Evolutionary conservation across 2,329 filamentous ascomycete genomes (phyloP).

Genomic region (Penicillium sp.): DNA sequence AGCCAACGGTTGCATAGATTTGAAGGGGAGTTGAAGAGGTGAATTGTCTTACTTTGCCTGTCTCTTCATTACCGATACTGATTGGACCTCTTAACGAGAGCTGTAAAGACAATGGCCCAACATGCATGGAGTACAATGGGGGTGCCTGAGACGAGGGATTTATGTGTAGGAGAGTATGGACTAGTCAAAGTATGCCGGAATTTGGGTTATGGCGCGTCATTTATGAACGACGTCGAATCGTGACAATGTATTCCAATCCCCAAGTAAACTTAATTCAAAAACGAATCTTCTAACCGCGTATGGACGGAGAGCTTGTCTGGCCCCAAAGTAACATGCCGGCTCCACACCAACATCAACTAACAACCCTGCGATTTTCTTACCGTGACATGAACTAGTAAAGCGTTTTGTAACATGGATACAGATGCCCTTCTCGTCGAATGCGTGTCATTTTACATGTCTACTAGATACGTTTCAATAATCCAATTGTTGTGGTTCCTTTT

Average conservation of each 20-base stretch:
- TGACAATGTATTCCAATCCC: background rate
- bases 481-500: background rate
- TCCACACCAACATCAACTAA: background rate
- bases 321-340: background rate
- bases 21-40: background rate
- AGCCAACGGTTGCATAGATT: slow-evolving; percentile 21
- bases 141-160: slow-evolving; percentile 3
- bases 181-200: slow-evolving; percentile 12
- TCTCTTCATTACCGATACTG: background rate
- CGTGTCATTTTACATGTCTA: background rate
- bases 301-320: background rate
- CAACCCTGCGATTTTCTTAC: slow-evolving; percentile 2
- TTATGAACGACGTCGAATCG: background rate
- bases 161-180: slow-evolving; percentile 8
- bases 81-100: background rate
- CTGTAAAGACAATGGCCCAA: background rate
- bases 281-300: background rate
- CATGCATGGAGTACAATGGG: background rate
- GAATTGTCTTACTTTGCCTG: background rate
- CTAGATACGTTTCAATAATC: background rate
- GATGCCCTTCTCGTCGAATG: background rate
- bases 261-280: slow-evolving; percentile 14
- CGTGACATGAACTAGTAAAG: background rate
- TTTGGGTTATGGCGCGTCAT: slow-evolving; percentile 7
- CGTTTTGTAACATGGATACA: background rate